Evolutionary conservation across 2,329 filamentous ascomycete species (phyloP), one percentile per base, ranked within the genome.

Genomic region (Fonsecaea multimorphosa): DNA sequence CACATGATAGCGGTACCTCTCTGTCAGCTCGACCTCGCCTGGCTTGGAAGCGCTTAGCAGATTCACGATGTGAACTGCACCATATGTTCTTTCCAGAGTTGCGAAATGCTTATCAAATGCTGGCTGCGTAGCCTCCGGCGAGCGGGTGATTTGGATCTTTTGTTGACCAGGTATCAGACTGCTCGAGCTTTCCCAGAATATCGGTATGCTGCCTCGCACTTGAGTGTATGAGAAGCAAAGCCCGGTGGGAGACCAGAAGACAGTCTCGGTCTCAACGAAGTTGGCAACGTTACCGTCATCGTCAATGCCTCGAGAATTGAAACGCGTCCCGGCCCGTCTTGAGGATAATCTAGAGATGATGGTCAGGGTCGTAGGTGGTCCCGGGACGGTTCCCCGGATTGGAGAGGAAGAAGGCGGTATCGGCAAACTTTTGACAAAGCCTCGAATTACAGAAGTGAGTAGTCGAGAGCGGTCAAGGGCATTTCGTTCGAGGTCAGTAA

Each of bases 241-340:
- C 0, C 83, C 83, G 0, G 87, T 86, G 0, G 91, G 91, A 72
- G 89, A 90, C 90, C 91, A 97, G 74, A 96, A 93, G 46, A 94
- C 88, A 0, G 93, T 96, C 79, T 99, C 95, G 0, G 93, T 95
- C 78, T 99, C 95, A n/a, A 98, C 95, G 78, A 97, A 99, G 77
- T 99, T 99, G 67, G 95, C 93, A 31, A 98, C 95, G 73, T 98
- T 92, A 14, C 95, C 95, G 74, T 98, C 93, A 76, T 99, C 95
- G 74, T 99, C 95, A 70, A 99, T 97, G 44, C 95, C 95, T 71
- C 95, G 86, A n/a, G 94, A 90, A 77, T 98, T 98, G 83, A 98
- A 99, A 46, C 95, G 87, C 16, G 95, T 99, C 24, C 95, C 95
- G 19, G 95, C 95, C 79, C 94, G 87, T 72, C 89, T 86, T 74